Conservation (phyloP, 2,329 filamentous ascomycete genomes). For the Aulographum hederae region DNA sequence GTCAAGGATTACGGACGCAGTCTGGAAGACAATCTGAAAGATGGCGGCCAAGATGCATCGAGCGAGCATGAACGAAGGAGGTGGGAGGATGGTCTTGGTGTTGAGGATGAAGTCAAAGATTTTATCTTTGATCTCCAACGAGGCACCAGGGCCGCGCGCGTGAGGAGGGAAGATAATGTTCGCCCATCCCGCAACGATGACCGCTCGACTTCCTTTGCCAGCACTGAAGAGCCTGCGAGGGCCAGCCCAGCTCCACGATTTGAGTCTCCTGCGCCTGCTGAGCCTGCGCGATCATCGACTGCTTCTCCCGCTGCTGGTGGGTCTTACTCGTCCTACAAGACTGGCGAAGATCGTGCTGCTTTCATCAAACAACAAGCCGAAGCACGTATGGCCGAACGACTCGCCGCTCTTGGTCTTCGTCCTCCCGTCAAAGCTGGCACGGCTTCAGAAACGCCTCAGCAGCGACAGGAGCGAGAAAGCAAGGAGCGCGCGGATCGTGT, state of each 20-base stretch:
- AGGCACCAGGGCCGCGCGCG: slow-evolving; percentile 56
- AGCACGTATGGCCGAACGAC: slow-evolving; percentile 86
- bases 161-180: slow-evolving; percentile 38
- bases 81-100: slow-evolving; percentile 91
- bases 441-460: slow-evolving; percentile 55
- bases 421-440: slow-evolving; percentile 47
- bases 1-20: slow-evolving; percentile 73
- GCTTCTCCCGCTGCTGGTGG: slow-evolving; percentile 33
- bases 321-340: slow-evolving; percentile 70
- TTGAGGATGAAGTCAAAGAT: slow-evolving; percentile 91
- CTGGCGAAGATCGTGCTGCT: slow-evolving; percentile 80
- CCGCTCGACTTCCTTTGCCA: slow-evolving; percentile 19
- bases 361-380: slow-evolving; percentile 97
- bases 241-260: slow-evolving; percentile 19
- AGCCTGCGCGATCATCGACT: slow-evolving; percentile 19
- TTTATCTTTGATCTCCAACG: slow-evolving; percentile 95
- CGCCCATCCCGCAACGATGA: slow-evolving; percentile 13
- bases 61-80: slow-evolving; percentile 80
- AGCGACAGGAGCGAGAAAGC: slow-evolving; percentile 75
- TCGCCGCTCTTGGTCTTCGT: slow-evolving; percentile 85
- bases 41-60: slow-evolving; percentile 53
- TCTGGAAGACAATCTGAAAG: slow-evolving; percentile 75
- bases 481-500: slow-evolving; percentile 75
- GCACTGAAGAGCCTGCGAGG: slow-evolving; percentile 17
- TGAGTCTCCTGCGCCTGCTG: slow-evolving; percentile 24